Evolutionary conservation across 768 basidiomycete species (phyloP).

Genomic region (Krasilnikovozyma curviuscula): DNA sequence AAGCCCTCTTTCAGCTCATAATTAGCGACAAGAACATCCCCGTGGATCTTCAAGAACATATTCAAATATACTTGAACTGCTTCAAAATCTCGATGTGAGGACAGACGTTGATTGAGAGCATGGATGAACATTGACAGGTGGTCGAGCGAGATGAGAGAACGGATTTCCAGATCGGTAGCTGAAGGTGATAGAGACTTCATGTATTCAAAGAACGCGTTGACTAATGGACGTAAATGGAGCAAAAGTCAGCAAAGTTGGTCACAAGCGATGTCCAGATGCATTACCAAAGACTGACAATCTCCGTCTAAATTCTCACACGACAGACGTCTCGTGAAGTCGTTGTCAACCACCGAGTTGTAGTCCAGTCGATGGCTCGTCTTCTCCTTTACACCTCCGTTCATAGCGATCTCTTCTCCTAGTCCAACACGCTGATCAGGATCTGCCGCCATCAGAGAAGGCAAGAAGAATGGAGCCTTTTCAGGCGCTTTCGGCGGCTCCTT

Average conservation of each 20-base stretch:
- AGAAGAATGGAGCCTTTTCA: constrained; percentile 90
- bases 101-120: constrained; percentile 52
- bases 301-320: constrained; percentile 37
- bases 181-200: constrained; percentile 76
- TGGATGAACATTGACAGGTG: constrained; percentile 49
- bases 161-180: constrained; percentile 74
- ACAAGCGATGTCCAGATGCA: background rate
- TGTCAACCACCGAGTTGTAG: constrained; percentile 19
- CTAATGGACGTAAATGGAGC: constrained; percentile 28
- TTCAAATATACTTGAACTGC: constrained; percentile 73
- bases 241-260: background rate
- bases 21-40: constrained; percentile 53
- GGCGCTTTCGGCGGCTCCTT: constrained; percentile 87
- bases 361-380: constrained; percentile 8
- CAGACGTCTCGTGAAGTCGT: constrained; percentile 52
- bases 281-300: constrained; percentile 41
- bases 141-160: constrained; percentile 39
- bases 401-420: constrained; percentile 32
- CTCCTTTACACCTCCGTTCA: constrained; percentile 29
- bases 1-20: constrained; percentile 41
- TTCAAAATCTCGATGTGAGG: constrained; percentile 76
- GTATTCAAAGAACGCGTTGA: constrained; percentile 64
- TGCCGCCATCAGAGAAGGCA: constrained; percentile 53
- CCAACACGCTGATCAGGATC: constrained; percentile 73
- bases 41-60: constrained; percentile 68